Evolutionary conservation across 2,329 filamentous ascomycete genomes (phyloP).

Genomic region (Fusarium falciforme): DNA sequence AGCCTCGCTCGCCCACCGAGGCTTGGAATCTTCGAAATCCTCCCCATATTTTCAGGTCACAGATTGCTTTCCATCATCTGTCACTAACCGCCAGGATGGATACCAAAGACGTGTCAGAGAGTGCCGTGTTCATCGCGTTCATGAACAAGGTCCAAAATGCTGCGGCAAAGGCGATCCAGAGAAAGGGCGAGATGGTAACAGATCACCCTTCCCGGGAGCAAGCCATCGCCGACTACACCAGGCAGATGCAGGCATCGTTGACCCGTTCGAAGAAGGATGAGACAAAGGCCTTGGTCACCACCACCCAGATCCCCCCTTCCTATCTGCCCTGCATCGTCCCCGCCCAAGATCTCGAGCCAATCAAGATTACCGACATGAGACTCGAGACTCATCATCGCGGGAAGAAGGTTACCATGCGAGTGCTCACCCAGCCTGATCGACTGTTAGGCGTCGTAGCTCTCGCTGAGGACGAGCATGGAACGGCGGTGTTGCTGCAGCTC

Average conservation of each 20-base stretch:
- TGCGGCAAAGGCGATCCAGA: neutral
- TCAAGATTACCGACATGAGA: conserved; percentile 16
- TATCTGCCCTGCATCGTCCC: conserved; percentile 10
- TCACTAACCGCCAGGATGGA: neutral
- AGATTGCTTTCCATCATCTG: neutral
- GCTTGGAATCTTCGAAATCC: neutral
- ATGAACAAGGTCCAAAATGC: neutral
- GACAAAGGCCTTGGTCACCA: neutral
- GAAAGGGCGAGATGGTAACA: conserved; percentile 13
- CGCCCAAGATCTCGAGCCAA: neutral
- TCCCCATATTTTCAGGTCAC: neutral
- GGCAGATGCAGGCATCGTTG: neutral
- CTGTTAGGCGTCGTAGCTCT: conserved; percentile 43
- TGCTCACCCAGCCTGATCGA: conserved; percentile 30
- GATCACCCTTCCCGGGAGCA: neutral
- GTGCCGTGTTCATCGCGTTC: neutral
- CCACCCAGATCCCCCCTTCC: neutral
- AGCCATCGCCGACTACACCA: neutral
- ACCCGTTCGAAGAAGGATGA: neutral
- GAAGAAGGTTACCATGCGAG: conserved; percentile 25
- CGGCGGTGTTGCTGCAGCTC: conserved; percentile 51
- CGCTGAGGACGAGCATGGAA: conserved; percentile 53
- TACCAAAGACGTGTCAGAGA: neutral
- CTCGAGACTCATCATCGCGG: conserved; percentile 36
- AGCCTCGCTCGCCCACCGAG: neutral